Conservation (phyloP, 495 filamentous ascomycete species). For the Tuber microsphaerosporum region DNA sequence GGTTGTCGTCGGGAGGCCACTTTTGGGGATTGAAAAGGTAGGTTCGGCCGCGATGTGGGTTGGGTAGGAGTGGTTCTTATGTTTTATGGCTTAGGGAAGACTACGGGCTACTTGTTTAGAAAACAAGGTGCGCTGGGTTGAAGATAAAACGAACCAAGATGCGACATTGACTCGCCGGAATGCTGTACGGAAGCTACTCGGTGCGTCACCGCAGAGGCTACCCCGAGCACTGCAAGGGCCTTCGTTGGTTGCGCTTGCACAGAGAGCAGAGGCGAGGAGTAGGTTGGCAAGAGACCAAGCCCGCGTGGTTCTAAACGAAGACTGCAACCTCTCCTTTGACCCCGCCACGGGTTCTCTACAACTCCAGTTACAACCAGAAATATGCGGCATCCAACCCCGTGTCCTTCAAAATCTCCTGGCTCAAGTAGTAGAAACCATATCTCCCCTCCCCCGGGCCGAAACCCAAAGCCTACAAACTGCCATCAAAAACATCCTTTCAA, state of each 20-base stretch:
- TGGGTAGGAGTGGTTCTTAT: slow-evolving; percentile 14
- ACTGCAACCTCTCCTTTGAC: slow-evolving; percentile 45
- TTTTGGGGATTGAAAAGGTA: slow-evolving; percentile 66
- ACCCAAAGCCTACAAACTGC: slow-evolving; percentile 42
- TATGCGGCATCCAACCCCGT: neutral
- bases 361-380: slow-evolving; percentile 42
- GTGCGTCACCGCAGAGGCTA: slow-evolving; percentile 45
- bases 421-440: slow-evolving; percentile 46
- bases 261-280: slow-evolving; percentile 42
- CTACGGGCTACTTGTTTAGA: slow-evolving; percentile 66
- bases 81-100: slow-evolving; percentile 57
- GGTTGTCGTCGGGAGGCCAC: slow-evolving; percentile 63
- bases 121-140: slow-evolving; percentile 62
- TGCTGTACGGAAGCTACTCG: slow-evolving; percentile 62
- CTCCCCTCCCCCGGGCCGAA: slow-evolving; percentile 45
- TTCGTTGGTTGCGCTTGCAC: slow-evolving; percentile 54
- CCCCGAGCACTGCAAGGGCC: slow-evolving; percentile 62
- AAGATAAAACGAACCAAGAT: slow-evolving; percentile 81
- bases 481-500: slow-evolving; percentile 30
- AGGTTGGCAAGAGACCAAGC: slow-evolving; percentile 42
- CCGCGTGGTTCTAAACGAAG: slow-evolving; percentile 42
- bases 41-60: neutral
- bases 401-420: slow-evolving; percentile 40
- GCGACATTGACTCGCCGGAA: slow-evolving; percentile 71
- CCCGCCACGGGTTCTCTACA: slow-evolving; percentile 44